Conservation (phyloP, 257 asterid genomes). For the Linderniella brevidens region DNA sequence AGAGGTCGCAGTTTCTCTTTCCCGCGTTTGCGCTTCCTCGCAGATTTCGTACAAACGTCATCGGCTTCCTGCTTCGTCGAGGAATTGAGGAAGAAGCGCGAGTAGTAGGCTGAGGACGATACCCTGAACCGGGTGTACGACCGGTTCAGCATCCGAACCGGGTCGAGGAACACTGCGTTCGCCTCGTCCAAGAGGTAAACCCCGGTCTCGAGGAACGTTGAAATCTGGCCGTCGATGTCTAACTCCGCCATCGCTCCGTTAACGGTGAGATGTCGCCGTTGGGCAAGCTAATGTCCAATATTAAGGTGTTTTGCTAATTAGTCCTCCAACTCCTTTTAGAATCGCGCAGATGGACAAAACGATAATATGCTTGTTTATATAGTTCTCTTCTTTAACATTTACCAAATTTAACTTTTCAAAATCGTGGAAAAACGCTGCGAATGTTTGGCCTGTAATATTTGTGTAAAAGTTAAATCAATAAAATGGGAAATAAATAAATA, state of each 20-base stretch:
- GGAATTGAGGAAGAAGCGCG: conserved; percentile 50
- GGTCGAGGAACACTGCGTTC: conserved; percentile 44
- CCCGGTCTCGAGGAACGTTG: conserved; percentile 33
- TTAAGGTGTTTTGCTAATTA: no score
- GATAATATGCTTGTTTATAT: no score
- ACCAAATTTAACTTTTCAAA: no score
- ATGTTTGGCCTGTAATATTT: no score
- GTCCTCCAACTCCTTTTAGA: no score
- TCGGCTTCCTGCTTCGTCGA: conserved; percentile 9
- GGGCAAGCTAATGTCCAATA: no score
- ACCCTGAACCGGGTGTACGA: conserved; percentile 53
- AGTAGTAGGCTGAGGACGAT: conserved; percentile 51
- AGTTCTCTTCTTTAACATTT: no score
- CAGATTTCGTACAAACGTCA: conserved; percentile 4
- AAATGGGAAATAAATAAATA: no score
- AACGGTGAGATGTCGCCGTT: neutral
- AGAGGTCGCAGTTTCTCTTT: conserved; percentile 21
- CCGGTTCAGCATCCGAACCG: conserved; percentile 65
- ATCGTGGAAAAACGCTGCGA: no score
- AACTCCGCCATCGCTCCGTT: conserved; percentile 24
- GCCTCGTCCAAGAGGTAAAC: conserved; percentile 25
- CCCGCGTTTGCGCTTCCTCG: conserved; percentile 51
- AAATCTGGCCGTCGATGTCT: conserved; percentile 15
- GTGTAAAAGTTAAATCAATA: no score
- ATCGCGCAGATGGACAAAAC: no score